Evolutionary conservation across 352 stramenopile genomes (phyloP), one percentile per base, ranked within the genome.

Genomic region (Phytopythium delawarense): DNA sequence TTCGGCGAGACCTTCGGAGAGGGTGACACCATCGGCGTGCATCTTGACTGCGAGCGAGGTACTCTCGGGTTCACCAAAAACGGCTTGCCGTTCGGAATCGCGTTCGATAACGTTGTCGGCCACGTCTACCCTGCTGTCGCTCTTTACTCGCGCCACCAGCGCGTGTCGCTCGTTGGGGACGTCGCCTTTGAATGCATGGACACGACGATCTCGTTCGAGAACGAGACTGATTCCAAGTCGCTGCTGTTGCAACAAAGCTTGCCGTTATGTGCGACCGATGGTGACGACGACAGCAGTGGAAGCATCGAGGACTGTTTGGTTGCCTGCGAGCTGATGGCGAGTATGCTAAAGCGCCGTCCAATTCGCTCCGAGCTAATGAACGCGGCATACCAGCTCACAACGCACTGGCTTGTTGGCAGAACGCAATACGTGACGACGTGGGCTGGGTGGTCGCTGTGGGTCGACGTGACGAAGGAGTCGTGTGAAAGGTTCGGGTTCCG

Each of bases 121-220:
- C 81, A 94, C 53, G 76, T 98, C 7, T 98, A 83, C 56, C 94
- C 94, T 0, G 94, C 94, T 2, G 81, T 98, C 3, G 86, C 94
- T 0, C 97, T 98, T 46, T 98, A 98, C 69, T 98, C 94, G 25
- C 75, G 88, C 4, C 77, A 94, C 30, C 90, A 97, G 66, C 84
- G 89, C 40, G 77, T 97, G 1, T 84, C 73, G 0, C 70, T 97
- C 25, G 57, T 77, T 4, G 60, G 63, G 21, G 68, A 67, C 20
- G 42, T 11, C 7, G 7, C 23, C 8, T 48, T 37, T 32, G 25
- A 54, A 2, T 12, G 12, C 3, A 54, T 54, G 48, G 48, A 54
- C 7, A 23, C 48, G 1, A 8, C 28, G 2, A 20, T 54, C 2
- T 37, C 28, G 4, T 46, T 32, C 3, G 51, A n/a, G 7, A 11